Evolutionary conservation across 2,329 filamentous ascomycete genomes (phyloP), one percentile per base, ranked within the genome.

Genomic region (Alternaria brassicae): DNA sequence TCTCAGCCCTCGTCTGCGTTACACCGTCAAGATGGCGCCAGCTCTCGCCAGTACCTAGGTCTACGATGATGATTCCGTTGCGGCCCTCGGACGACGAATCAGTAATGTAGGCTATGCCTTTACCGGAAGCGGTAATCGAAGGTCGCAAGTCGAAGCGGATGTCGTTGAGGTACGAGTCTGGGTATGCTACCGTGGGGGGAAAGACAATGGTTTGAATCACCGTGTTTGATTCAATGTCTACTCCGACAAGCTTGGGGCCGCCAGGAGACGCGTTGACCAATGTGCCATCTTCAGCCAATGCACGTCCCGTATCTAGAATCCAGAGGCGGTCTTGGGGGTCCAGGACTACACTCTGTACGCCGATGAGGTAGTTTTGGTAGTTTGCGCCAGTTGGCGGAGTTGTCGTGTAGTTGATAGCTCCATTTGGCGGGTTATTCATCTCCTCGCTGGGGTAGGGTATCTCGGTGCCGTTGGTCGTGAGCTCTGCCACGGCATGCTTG

Each of bases 261-360:
- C 83, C 83, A 27, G 78, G 77, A 1, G 77, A 72, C 1, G 83
- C 78, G 0, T 71, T 67, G 9, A 84, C 76, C 10, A 84, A 78
- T 0, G 78, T 80, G 4, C 81, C 81, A 42, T 83, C 77, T 0
- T 69, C 64, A 4, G 76, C 77, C n/a, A 76, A 68, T 1, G 78
- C 79, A 21, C 83, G 78, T 8, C 83, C 83, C 3, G 83, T 85
- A 61, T 86, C 84, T 7, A 85, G 78, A 51, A 85, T 81, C 83
- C 83, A 85, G 19, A 85, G 77, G 6, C 81, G 78, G 67, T 85
- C 82, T 2, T 73, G 68, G 0, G 82, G 63, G 60, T 86, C 83
- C 17, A 85, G 77, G 10, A 85, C 82, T 2, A 85, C 81, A 37
- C 78, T 82, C 67, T 85, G 83, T 0, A 84, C 81, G 45, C 82